Conservation (phyloP, 1,284 basidiomycete genomes). For the Trichosporon coremiiforme region DNA sequence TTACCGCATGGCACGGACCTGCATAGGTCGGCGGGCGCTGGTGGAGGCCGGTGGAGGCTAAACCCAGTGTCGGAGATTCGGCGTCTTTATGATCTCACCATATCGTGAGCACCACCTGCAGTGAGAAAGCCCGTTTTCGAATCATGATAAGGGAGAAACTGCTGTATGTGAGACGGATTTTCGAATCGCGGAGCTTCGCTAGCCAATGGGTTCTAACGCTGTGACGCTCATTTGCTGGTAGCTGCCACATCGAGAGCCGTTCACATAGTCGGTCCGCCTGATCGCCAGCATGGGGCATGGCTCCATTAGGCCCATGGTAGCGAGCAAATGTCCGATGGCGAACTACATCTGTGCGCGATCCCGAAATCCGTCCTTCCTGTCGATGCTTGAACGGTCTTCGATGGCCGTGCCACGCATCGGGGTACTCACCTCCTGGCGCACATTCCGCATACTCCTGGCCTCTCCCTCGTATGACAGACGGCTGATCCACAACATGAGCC, state of each 20-base stretch:
- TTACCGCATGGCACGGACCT: no score
- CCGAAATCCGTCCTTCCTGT: conserved; percentile 2
- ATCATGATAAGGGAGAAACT: conserved; percentile 4
- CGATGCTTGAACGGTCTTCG: background rate
- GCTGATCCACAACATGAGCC: no score
- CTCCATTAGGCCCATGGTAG: conserved; percentile 12
- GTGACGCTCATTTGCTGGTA: background rate
- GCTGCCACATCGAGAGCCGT: background rate
- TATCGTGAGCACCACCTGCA: background rate
- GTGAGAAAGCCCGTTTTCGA: conserved; percentile 12
- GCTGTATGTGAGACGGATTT: background rate
- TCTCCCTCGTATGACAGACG: no score
- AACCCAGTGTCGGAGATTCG: conserved; percentile 9
- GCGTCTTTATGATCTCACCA: conserved; percentile 14
- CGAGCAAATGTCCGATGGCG: conserved; percentile 18
- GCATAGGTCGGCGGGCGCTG: background rate
- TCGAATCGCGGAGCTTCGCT: background rate
- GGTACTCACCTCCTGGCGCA: background rate
- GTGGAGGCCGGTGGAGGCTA: conserved; percentile 13
- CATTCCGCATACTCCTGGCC: background rate
- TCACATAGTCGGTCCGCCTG: background rate
- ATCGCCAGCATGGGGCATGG: background rate
- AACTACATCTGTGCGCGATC: conserved; percentile 8
- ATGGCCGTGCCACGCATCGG: background rate
- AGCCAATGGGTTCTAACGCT: background rate